A percentile compares a stretch with the other conserved stretches of the same genome.
Conservation (phyloP, 352 stramenopile genomes). For the Saprolegnia diclina region DNA sequence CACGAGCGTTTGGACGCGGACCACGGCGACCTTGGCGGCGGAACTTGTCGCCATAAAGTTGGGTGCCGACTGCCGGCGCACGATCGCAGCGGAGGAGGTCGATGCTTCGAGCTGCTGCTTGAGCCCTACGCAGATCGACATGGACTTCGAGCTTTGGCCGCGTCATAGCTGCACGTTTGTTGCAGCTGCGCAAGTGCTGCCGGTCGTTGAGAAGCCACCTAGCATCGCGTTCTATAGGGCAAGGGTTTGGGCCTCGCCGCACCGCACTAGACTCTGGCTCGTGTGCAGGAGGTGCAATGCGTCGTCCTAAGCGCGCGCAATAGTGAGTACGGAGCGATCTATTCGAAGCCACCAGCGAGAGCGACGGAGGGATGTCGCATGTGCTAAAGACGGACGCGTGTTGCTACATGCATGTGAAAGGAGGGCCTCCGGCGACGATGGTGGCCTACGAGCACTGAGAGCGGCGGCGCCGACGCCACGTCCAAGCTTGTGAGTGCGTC, state of each 20-base stretch:
- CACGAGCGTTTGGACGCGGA: constrained; percentile 16
- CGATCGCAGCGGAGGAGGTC: not conserved
- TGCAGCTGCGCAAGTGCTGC: constrained; percentile 18
- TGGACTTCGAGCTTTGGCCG: not conserved
- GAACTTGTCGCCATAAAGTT: not conserved
- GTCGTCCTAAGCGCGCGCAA: not conserved
- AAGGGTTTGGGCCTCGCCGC: not conserved
- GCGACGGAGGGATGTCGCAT: not conserved
- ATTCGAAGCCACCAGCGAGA: not conserved
- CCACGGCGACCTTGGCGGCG: not conserved
- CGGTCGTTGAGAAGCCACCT: constrained; percentile 20
- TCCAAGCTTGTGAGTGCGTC: not conserved
- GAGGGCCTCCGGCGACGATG: too few species aligned
- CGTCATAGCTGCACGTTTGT: not conserved
- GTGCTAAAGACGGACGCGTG: not conserved
- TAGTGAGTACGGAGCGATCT: not conserved
- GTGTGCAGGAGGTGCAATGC: not conserved
- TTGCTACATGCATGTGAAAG: not conserved
- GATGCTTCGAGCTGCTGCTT: constrained; percentile 9
- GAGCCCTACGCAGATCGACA: not conserved
- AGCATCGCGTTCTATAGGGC: not conserved
- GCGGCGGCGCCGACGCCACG: not conserved
- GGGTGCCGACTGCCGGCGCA: not conserved
- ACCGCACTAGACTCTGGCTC: constrained; percentile 9
- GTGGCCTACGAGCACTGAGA: not conserved